Base-by-base conservation (phyloP, 2,329 filamentous ascomycete species). In the Fusarium ambrosium region DNA sequence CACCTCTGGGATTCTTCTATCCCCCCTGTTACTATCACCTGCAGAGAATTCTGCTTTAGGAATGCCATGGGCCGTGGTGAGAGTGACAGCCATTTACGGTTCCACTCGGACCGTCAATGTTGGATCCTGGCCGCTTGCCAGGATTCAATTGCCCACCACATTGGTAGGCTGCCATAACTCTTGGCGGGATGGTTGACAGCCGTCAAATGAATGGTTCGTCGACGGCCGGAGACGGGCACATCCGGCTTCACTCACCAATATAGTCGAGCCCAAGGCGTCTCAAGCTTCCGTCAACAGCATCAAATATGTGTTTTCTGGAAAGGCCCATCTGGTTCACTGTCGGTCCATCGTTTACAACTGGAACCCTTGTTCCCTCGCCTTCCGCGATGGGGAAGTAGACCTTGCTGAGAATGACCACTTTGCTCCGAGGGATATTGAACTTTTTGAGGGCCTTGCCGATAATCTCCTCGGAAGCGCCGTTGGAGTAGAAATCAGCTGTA, bases 261-360 rank as follows among this genome's bases (percentile, higher is more conserved):
- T 91, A 91, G 78, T 77, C 75, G 9, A 81, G 89, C 48, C 86
- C 86, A 32, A 92, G 83, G 29, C 89, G 82, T 66, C 84, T 80
- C 13, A 91, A 84, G 65, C 87, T 91, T 45, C 85, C 87, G 27
- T 93, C 87, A 18, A 93, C 91, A 0, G 90, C 88, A 73, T 91
- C 88, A 78, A 93, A 89, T 76, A 93, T 92, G 68, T 90, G 88
- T 77, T 89, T 89, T 48, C 92, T 85, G 20, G 87, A 90, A 29
- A 93, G 83, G 0, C 92, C 91, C 29, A 81, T 80, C 68, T 80
- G 79, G 27, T 81, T 82, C 43, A 82, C 80, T 9, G 77, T 48
- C 1, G 77, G 62, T 4, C 80, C 80, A 14, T 81, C 79, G 59
- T 81, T 81, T 34, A 80, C 75, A 43, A 85, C 84, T 6, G 79